phyloP scores from a whole-genome alignment of 306 rosid genomes.

The Elaeagnus macrophylla region DNA sequence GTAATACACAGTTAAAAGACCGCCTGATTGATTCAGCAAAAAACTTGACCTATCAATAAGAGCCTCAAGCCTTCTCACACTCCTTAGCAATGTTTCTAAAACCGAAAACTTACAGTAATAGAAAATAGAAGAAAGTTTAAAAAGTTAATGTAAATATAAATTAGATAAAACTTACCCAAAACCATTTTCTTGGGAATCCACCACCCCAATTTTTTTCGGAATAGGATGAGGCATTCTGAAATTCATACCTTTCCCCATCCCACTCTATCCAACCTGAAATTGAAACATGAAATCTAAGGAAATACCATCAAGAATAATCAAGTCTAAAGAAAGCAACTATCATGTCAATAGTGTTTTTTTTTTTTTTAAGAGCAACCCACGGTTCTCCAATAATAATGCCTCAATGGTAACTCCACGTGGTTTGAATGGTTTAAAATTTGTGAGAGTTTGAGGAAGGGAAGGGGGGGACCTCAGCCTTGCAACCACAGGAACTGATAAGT shows the following conservation, averaged over 20 bases:
- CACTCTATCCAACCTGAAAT: conserved; percentile 99
- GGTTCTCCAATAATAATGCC: background rate
- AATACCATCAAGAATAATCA: conserved; percentile 15
- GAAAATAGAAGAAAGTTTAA: no score
- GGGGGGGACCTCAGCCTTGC: no score
- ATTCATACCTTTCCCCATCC: conserved; percentile 88
- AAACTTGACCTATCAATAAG: background rate
- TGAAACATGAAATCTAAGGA: conserved; percentile 28
- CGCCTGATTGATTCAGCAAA: background rate
- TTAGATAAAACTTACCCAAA: conserved; percentile 56
- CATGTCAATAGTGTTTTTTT: background rate
- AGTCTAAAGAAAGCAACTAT: conserved; percentile 8
- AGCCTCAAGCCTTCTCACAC: conserved; percentile 6
- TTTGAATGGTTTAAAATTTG: no score
- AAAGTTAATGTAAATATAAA: no score
- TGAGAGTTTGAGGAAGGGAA: no score
- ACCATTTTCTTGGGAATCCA: conserved; percentile 95
- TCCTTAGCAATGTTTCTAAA: background rate
- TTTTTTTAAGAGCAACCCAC: background rate
- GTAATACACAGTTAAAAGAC: background rate
- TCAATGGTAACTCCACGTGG: background rate
- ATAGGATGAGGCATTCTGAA: conserved; percentile 84
- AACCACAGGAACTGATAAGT: no score
- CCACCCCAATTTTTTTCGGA: conserved; percentile 99
- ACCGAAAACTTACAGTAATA: background rate